Conservation (phyloP, 345 rosid species). For the Hirschfeldia incana region DNA sequence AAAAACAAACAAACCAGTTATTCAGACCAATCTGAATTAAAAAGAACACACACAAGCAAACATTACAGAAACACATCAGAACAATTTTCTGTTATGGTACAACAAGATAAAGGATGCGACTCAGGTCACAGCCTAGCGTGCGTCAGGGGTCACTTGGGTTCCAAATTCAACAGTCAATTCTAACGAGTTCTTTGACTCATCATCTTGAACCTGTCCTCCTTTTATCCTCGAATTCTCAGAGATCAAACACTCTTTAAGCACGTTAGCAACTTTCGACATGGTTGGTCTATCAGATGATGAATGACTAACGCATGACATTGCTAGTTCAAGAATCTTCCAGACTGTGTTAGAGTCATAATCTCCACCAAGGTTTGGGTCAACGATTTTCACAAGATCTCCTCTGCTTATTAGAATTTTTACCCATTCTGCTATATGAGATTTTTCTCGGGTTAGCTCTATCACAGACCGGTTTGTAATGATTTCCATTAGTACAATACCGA, state of each 20-base stretch:
- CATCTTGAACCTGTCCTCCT: slow-evolving; percentile 4
- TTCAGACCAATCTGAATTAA: background rate
- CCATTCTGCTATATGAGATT: slow-evolving; percentile 36
- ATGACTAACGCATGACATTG: slow-evolving; percentile 26
- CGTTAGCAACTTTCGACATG: slow-evolving; percentile 29
- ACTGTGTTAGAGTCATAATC: slow-evolving; percentile 27
- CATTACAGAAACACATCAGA: background rate
- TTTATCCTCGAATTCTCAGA: slow-evolving; percentile 11
- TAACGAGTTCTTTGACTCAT: slow-evolving; percentile 25
- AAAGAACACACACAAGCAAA: background rate
- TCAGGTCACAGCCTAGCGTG: slow-evolving; percentile 25
- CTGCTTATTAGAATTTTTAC: slow-evolving; percentile 12
- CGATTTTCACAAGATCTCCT: slow-evolving; percentile 24
- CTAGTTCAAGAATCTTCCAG: slow-evolving; percentile 38
- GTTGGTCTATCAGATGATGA: slow-evolving; percentile 36
- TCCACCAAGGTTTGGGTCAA: slow-evolving; percentile 22
- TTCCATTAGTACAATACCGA: slow-evolving; percentile 47
- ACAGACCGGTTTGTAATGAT: slow-evolving; percentile 42
- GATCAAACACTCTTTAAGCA: slow-evolving; percentile 29
- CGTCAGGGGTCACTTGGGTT: slow-evolving; percentile 18
- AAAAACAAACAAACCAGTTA: background rate
- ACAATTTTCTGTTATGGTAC: background rate
- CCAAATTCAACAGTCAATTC: slow-evolving; percentile 13
- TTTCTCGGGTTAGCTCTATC: slow-evolving; percentile 23
- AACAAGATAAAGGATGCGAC: background rate